Base-by-base conservation (phyloP, 345 rosid genomes). In the Cardamine occulta region DNA sequence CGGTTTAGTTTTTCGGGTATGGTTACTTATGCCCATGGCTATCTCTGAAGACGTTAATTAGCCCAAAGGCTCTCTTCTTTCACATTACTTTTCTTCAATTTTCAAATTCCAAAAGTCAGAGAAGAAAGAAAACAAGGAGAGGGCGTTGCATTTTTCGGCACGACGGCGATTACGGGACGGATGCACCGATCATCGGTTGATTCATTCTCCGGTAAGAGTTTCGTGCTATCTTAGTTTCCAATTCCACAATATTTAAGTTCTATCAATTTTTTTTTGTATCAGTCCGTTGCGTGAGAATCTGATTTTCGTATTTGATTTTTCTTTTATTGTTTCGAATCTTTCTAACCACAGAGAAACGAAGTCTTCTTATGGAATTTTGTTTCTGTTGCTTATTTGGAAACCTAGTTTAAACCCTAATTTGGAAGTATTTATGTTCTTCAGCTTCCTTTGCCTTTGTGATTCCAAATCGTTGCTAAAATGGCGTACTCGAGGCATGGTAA, bases 401-500 rank as follows among this genome's bases (percentile, higher is more conserved):
- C 61, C n/a, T 37, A 17, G 7, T 35, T 2, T 35, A 60, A 60
- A 6, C 52, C 74, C 74, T 76, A 69, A 76, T 17, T 62, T 69
- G 63, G 23, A 52, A 1, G 13, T 23, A 39, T 17, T 1, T 53
- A 1, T 52, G 57, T 14, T 76, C 74, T 76, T 42, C 70, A 76
- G 75, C 51, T 48, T 66, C 60, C 7, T 58, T 6, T 34, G 48
- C 39, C 57, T 18, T 68, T 37, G 58, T 65, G 49, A 65, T 55
- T 64, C 54, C 18, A 23, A 7, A 66, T 24, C 39, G 32, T n/a
- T 53, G 35, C 45, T 54, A 13, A 40, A 52, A 88, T 88, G 93
- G 88, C 85, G 47, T 79, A 82, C 17, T 79, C 72, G 58, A 82
- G 68, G 65, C 78, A 82, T 34, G 88, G 91, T 31, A 86, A 83